Base-by-base conservation (phyloP, 2,329 filamentous ascomycete species). In the Dactylonectria macrodidyma region DNA sequence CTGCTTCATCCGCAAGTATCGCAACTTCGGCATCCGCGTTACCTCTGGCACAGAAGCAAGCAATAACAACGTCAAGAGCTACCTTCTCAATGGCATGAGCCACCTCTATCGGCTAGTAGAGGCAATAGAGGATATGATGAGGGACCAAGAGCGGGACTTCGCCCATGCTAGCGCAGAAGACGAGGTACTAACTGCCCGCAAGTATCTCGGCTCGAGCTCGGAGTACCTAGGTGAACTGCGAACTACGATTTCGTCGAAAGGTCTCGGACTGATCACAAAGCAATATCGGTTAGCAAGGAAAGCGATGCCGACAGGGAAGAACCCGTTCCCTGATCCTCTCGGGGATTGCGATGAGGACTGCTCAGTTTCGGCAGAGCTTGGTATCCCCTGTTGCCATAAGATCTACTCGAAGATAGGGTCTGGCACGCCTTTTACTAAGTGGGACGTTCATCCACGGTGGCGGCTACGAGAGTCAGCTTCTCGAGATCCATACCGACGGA, bases 21-120 rank as follows among this genome's bases (percentile, higher is more conserved):
- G 64, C 64, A 66, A 66, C 58, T 66, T 66, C 36, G 64, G 64
- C 44, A 66, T 66, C 26, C 48, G 62, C 19, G 62, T 65, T 14
- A 65, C 62, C 47, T 65, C 62, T 59, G 55, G 62, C 47, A 65
- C 62, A 51, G 62, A 65, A 44, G 62, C 62, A 51, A 65, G 62
- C 46, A 65, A 59, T 41, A 65, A 65, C 62, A 59, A 65, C 55
- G 36, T 59, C 62, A 65, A 65, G 47, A 65, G 62, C 47, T 65
- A 65, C 47, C 62, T 65, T 52, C 62, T 65, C 14, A 65, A 65
- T 44, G 55, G 55, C 24, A 65, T 59, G 46, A 51, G 62, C 50
- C 48, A 57, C 54, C 33, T 61, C 19, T 66, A 60, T 55, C 33
- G 48, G 56, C 63, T 66, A 19, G 58, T 66, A 26, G 63, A 66